phyloP scores from a whole-genome alignment of 345 rosid genomes.

The Gossypium mustelinum region DNA sequence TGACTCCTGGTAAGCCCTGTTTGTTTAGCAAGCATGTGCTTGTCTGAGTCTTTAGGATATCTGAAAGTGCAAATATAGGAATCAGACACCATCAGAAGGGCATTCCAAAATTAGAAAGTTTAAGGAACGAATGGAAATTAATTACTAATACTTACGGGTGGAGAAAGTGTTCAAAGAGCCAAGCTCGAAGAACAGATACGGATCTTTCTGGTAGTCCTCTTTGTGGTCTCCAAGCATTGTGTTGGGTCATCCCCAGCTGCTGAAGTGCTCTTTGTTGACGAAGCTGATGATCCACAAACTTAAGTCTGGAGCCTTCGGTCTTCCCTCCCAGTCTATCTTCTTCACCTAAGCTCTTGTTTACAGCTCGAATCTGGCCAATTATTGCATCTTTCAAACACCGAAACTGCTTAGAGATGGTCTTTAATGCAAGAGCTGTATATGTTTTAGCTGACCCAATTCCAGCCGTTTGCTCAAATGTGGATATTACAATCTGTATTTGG shows the following conservation, averaged over 20 bases:
- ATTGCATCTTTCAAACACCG: conserved; percentile 91
- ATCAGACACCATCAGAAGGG: background rate
- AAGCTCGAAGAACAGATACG: conserved; percentile 92
- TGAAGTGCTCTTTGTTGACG: conserved; percentile 96
- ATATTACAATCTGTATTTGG: conserved; percentile 90
- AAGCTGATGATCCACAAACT: conserved; percentile 87
- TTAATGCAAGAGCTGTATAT: conserved; percentile 82
- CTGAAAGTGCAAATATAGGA: conserved; percentile 34
- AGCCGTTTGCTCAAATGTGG: conserved; percentile 84
- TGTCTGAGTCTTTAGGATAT: conserved; percentile 95
- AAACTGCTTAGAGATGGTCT: conserved; percentile 95
- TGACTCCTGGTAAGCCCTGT: conserved; percentile 95
- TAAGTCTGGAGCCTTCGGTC: conserved; percentile 83
- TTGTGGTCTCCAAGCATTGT: conserved; percentile 99
- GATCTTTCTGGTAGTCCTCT: conserved; percentile 94
- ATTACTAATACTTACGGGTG: conserved; percentile 60
- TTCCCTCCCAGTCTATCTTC: conserved; percentile 69
- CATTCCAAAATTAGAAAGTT: background rate
- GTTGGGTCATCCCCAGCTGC: conserved; percentile 96
- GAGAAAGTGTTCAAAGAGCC: conserved; percentile 98
- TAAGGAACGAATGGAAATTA: background rate
- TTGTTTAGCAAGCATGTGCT: conserved; percentile 88
- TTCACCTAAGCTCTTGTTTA: conserved; percentile 87
- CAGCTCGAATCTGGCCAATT: conserved; percentile 71
- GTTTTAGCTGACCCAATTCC: conserved; percentile 85